Evolutionary conservation across 176 grass and related monocot genomes (phyloP), one percentile per base, ranked within the genome.

Genomic region (Zea luxurians): DNA sequence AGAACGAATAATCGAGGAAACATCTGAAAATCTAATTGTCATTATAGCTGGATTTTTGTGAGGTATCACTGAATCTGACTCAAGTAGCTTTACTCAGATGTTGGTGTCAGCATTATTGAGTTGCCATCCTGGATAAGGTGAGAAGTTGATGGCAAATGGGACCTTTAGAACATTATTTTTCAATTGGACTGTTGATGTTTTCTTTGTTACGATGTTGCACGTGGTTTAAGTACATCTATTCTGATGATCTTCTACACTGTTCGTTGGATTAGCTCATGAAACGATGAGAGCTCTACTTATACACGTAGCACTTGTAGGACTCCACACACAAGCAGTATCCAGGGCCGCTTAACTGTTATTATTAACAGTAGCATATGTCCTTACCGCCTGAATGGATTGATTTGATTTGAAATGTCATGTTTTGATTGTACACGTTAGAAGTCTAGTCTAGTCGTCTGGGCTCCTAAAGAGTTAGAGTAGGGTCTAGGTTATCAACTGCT

Each of bases 31-130:
- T 79, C n/a, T 53, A 16, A 4, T 44, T 42, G 34, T 37, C n/a
- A 1, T 11, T 58, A 64, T 79, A 62, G 11, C 34, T 60, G 49
- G 34, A 48, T 67, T 68, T 13, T 37, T 60, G 79, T 9, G 37
- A 82, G 71, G 5, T 82, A 34, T 2, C 44, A 65, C 37, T 34
- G 64, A 44, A 50, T 53, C 7, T 68, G 40, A 47, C 66, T 21
- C 54, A 21, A 69, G 20, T 77, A 68, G 42, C 53, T 74, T 65
- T 20, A n/a, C 1, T 73, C 4, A 45, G 73, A n/a, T 37, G 15
- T 3, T 45, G 77, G 34, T 82, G 85, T 58, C 4, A 48, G 41
- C 67, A 27, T 42, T 52, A 55, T 44, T 13, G 38, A 71, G 16
- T 17, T 4, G 10, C 66, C 64, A 58, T 67, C 36, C 7, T 77